A percentile compares a stretch with the other conserved stretches of the same genome.
These are phyloP conservation scores for Penicillium sp. DNA, from an alignment of 2,329 filamentous ascomycete species.

Conservation along the genomic window DNA sequence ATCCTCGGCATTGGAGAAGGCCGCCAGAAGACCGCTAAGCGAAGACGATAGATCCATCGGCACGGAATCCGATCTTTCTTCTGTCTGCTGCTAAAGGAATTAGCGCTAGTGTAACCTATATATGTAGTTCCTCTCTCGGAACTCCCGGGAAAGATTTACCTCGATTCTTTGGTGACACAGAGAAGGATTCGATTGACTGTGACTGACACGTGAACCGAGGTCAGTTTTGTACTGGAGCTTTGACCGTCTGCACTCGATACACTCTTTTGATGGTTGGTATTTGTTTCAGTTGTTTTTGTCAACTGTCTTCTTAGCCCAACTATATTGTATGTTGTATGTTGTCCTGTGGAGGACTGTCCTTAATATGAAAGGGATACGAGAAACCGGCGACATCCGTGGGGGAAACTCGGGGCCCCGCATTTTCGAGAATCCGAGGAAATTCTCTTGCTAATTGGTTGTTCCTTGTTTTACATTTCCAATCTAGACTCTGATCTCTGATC, in stretches of 20 bases:
- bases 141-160: background rate
- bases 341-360: background rate
- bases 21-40: background rate
- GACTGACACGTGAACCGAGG: background rate
- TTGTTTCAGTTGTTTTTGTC: background rate
- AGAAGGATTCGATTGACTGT: background rate
- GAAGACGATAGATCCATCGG: conserved; percentile 5
- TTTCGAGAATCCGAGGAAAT: background rate
- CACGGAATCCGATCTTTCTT: background rate
- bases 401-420: conserved; percentile 3
- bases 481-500: background rate
- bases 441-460: background rate
- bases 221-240: background rate
- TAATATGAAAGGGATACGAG: conserved; percentile 3
- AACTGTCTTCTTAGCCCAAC: background rate
- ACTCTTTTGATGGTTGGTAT: background rate
- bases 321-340: background rate
- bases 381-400: background rate
- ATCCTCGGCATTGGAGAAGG: conserved; percentile 11
- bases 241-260: background rate
- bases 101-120: background rate
- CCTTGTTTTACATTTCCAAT: background rate
- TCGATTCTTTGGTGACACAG: background rate
- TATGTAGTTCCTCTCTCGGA: background rate
- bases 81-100: background rate